Percentiles rank a stretch among this genome's conserved stretches.
These are phyloP conservation scores for Pholiota microspora DNA, from an alignment of 768 basidiomycete genomes.

Conservation along the genomic window DNA sequence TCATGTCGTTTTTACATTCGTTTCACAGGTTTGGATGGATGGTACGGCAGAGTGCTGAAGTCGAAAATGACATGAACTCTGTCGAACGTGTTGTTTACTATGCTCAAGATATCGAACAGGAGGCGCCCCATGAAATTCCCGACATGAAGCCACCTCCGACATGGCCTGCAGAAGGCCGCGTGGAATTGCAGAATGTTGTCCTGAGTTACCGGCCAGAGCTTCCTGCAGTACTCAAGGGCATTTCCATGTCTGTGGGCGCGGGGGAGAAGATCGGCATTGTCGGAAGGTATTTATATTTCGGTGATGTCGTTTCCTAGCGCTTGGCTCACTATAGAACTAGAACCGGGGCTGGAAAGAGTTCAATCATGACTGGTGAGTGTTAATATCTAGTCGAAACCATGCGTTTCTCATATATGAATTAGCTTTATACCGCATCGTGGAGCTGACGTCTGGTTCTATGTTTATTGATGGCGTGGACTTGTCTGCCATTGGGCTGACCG, in stretches of 20 bases:
- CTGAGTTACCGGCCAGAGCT: constrained; percentile 86
- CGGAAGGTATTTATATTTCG: constrained; percentile 41
- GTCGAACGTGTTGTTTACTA: constrained; percentile 86
- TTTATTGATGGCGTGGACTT: constrained; percentile 83
- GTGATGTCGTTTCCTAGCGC: background rate
- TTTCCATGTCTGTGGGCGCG: constrained; percentile 65
- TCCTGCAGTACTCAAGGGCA: constrained; percentile 82
- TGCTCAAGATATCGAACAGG: constrained; percentile 76
- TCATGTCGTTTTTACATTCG: constrained; percentile 7
- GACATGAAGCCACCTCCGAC: constrained; percentile 54
- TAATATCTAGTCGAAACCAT: too few relatives aligned
- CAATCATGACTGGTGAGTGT: constrained; percentile 71
- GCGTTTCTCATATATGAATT: too few relatives aligned
- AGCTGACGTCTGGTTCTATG: constrained; percentile 73
- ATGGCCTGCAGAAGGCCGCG: constrained; percentile 76
- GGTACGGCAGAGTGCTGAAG: constrained; percentile 76
- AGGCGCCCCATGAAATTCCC: constrained; percentile 66
- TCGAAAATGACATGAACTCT: constrained; percentile 94
- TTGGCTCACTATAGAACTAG: constrained; percentile 47
- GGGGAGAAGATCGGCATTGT: constrained; percentile 95
- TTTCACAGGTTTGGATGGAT: constrained; percentile 65
- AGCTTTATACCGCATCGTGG: constrained; percentile 83
- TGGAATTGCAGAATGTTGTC: constrained; percentile 74
- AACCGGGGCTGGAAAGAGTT: constrained; percentile 88
- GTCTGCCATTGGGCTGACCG: constrained; percentile 73